phyloP scores from a whole-genome alignment of 202 grass and related monocot species.

The Schoenoplectus triqueter region DNA sequence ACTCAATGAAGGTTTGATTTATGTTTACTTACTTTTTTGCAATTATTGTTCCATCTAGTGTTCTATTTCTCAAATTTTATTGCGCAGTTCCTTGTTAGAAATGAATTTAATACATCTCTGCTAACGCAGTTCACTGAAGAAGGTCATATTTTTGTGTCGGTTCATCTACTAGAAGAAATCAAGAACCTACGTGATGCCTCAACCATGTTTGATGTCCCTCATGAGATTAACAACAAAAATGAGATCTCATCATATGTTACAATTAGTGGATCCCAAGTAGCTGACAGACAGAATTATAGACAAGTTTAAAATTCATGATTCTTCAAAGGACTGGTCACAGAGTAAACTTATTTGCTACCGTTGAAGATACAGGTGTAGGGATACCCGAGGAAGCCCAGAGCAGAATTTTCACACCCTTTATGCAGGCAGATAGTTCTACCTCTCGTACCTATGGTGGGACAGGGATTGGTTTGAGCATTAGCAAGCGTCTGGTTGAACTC shows the following conservation, averaged over 20 bases:
- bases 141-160: constrained; percentile 71
- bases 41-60: not conserved
- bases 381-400: constrained; percentile 63
- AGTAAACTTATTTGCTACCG: constrained; percentile 56
- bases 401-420: constrained; percentile 77
- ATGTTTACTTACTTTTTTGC: constrained; percentile 19
- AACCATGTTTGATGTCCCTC: constrained; percentile 12
- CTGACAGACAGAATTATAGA: constrained; percentile 51
- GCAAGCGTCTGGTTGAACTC: constrained; percentile 65
- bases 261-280: constrained; percentile 65
- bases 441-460: constrained; percentile 77
- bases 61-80: constrained; percentile 12
- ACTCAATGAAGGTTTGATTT: constrained; percentile 79
- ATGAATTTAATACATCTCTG: constrained; percentile 7
- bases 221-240: constrained; percentile 33
- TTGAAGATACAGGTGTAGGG: constrained; percentile 79
- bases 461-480: constrained; percentile 81
- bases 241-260: constrained; percentile 45
- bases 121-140: constrained; percentile 66
- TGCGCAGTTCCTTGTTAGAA: constrained; percentile 39
- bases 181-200: constrained; percentile 35
- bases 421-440: constrained; percentile 84
- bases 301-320: constrained; percentile 55
- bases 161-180: constrained; percentile 69
- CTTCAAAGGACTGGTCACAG: constrained; percentile 41